These are phyloP conservation scores for Ambrosia hybrid DNA, from an alignment of 140 eudicot species.

Conservation along the genomic window DNA sequence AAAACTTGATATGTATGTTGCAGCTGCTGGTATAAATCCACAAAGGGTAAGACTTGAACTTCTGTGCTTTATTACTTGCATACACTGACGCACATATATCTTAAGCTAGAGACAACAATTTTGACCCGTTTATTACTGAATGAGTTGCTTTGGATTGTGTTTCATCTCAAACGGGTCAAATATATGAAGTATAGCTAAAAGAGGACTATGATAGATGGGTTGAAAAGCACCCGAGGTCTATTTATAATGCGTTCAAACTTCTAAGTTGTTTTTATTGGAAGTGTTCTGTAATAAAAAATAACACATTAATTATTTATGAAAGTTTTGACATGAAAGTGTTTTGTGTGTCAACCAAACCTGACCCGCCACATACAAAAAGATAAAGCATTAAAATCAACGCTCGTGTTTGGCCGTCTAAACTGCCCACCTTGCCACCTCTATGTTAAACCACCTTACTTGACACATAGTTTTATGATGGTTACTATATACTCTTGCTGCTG, in stretches of 20 bases:
- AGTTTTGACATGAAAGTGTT: background rate
- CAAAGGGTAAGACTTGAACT: slow-evolving; percentile 52
- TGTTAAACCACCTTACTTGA: slow-evolving; percentile 1
- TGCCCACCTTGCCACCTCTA: slow-evolving; percentile 5
- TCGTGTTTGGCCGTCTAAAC: background rate
- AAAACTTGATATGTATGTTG: slow-evolving; percentile 98
- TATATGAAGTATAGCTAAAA: background rate
- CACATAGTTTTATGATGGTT: slow-evolving; percentile 14
- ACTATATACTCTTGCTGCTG: slow-evolving; percentile 7
- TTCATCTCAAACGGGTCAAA: background rate
- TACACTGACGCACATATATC: background rate
- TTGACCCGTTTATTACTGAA: background rate
- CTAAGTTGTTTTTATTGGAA: background rate
- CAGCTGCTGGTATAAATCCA: slow-evolving; percentile 99
- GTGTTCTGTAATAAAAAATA: background rate
- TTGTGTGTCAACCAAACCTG: slow-evolving; percentile 5
- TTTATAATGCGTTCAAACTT: background rate
- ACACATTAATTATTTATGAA: background rate
- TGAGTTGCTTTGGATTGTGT: background rate
- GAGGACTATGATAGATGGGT: background rate
- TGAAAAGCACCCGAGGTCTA: slow-evolving; percentile 3
- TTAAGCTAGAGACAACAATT: slow-evolving; percentile 1
- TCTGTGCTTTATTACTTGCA: slow-evolving; percentile 1
- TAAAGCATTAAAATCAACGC: background rate
- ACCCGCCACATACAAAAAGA: too few species aligned